Evolutionary conservation across 139 green algal genomes (phyloP), one percentile per base, ranked within the genome.

Genomic region (Marvania coccoides): DNA sequence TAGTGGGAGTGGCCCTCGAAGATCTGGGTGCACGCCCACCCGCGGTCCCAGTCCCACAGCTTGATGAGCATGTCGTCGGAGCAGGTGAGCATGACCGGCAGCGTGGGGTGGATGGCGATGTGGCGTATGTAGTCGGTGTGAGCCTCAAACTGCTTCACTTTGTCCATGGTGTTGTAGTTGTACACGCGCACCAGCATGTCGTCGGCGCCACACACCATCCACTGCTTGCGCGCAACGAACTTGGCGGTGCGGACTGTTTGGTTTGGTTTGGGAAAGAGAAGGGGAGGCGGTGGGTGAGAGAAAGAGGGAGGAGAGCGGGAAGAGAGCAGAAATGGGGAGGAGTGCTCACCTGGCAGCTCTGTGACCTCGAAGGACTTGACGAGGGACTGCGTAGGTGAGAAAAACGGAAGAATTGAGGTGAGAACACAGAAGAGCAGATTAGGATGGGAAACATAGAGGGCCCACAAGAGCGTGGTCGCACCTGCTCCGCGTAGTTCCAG

Each of bases 101-200:
- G 76, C 4, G 81, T 90, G 2, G 94, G 94, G 71, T 98, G 95
- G 38, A 97, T 86, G 5, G 91, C 88, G 5, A 99, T 83, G 73
- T 80, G 86, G 64, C 88, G 80, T 72, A 99, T 99, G 85, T 99
- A 99, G 71, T 99, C 94, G 2, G 83, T 91, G 77, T 99, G 94
- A 7, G 95, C 94, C 79, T 99, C 94, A 74, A 98, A 99, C 26
- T 83, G 81, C 68, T 95, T 93, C 26, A 98, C 86, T 67, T 95
- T 94, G 73, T 97, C 92, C 87, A 95, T 95, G 3, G 94, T 99
- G 83, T 99, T 99, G 82, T 99, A 98, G 75, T 99, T 99, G 84
- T 94, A 99, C 37, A 99, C 95, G 0, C 94, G 85, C 24, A 99
- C 84, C 57, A 91, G 85, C 93, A 98, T 98, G 81, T 99, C 94